Percentiles rank a stretch among this genome's conserved stretches.
phyloP scores from a whole-genome alignment of 805 yeast species.

The Trichomonascus vanleenenianus region DNA sequence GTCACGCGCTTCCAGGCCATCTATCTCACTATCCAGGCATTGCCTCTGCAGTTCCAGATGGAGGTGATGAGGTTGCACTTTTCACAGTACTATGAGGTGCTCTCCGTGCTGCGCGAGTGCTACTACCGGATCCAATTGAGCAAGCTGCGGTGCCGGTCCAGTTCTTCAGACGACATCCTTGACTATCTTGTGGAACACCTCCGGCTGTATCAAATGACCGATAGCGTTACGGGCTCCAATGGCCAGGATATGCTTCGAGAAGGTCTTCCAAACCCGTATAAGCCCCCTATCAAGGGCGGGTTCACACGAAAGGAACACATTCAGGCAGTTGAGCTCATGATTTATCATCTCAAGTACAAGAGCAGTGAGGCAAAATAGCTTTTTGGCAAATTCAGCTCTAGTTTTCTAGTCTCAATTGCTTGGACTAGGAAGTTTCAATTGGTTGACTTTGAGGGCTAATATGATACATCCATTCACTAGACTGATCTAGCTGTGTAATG shows the following conservation, averaged over 20 bases:
- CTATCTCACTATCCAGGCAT: background rate
- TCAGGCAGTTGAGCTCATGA: background rate
- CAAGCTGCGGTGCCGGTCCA: conserved; percentile 1
- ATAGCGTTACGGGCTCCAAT: background rate
- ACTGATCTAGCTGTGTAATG: no score
- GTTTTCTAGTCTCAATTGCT: no score
- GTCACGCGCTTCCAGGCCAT: background rate
- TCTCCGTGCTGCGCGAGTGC: background rate
- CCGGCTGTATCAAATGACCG: background rate
- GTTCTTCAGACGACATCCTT: background rate
- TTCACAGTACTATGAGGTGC: background rate
- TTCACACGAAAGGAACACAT: background rate
- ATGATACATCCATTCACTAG: no score
- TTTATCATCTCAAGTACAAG: background rate
- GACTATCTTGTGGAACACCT: background rate
- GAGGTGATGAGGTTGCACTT: background rate
- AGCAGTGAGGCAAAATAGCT: no score
- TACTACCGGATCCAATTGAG: background rate
- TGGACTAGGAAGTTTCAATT: no score
- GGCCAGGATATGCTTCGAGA: conserved; percentile 1
- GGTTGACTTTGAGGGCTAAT: no score
- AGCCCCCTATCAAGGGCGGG: background rate
- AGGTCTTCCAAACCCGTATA: background rate
- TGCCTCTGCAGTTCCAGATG: background rate
- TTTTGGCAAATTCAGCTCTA: no score